Evolutionary conservation across 1,284 basidiomycete genomes (phyloP).

Genomic region (Peniophora sp.): DNA sequence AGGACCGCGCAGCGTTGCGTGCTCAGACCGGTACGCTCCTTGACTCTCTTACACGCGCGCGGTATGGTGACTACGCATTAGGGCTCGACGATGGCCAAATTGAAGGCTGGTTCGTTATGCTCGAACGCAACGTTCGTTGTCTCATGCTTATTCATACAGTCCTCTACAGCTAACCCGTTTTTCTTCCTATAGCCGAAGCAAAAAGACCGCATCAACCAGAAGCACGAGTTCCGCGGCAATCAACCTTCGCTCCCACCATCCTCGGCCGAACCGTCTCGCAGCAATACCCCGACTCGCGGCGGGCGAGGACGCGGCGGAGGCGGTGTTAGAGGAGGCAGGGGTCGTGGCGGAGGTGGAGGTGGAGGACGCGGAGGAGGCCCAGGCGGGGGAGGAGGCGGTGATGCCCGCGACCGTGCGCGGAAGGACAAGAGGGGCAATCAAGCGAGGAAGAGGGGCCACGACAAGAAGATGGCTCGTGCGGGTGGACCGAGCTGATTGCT

Average conservation of each 20-base stretch:
- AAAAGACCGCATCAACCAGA: constrained; percentile 62
- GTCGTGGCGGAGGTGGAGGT: constrained; percentile 24
- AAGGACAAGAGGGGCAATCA: constrained; percentile 64
- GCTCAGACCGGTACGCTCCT: constrained; percentile 46
- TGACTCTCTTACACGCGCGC: constrained; percentile 1
- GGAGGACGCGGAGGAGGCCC: constrained; percentile 20
- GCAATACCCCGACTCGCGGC: constrained; percentile 11
- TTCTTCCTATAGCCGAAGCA: constrained; percentile 40
- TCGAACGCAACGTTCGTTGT: constrained; percentile 70
- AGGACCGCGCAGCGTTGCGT: constrained; percentile 56
- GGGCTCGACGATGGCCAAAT: constrained; percentile 75
- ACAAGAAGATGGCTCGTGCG: constrained; percentile 64
- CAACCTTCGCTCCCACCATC: constrained; percentile 15
- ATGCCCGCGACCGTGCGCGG: constrained; percentile 45
- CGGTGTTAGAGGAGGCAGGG: constrained; percentile 24
- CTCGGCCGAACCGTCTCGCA: constrained; percentile 6
- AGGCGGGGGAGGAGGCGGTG: constrained; percentile 22
- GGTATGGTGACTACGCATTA: constrained; percentile 13
- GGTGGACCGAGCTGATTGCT: constrained; percentile 28
- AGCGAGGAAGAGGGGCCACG: constrained; percentile 60
- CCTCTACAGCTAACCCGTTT: constrained; percentile 4
- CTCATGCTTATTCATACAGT: constrained; percentile 1
- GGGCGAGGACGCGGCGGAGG: constrained; percentile 18
- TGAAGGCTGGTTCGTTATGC: constrained; percentile 83
- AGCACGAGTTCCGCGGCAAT: constrained; percentile 71